Conservation (phyloP, 129 eudicot species). For the Chrysanthemum makinoi region DNA sequence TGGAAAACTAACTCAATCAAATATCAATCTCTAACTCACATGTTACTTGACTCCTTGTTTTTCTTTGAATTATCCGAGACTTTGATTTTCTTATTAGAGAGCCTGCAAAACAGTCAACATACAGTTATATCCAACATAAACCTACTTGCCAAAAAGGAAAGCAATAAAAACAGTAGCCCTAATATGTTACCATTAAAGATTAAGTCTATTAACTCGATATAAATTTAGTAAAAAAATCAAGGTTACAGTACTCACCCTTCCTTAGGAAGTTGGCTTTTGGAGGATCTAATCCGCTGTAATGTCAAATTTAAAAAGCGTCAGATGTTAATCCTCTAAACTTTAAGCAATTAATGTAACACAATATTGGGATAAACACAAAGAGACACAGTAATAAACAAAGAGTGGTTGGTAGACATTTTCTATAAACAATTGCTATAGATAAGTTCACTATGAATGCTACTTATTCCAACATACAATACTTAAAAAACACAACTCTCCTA, state of each 20-base stretch:
- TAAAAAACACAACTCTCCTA: too few species aligned
- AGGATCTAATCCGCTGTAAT: conserved; percentile 45
- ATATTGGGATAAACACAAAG: too few species aligned
- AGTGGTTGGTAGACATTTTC: too few species aligned
- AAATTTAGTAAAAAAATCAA: not conserved
- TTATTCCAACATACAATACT: too few species aligned
- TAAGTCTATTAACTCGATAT: too few species aligned
- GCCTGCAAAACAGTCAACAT: conserved; percentile 37
- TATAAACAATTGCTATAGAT: too few species aligned
- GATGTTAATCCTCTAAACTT: conserved; percentile 4
- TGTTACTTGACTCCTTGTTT: conserved; percentile 31
- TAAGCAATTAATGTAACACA: not conserved
- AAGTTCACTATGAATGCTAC: too few species aligned
- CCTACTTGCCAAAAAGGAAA: conserved; percentile 9
- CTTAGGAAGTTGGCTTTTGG: conserved; percentile 44
- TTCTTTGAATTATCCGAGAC: conserved; percentile 31
- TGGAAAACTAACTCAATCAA: not conserved
- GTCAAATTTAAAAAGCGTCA: not conserved
- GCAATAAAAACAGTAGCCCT: too few species aligned
- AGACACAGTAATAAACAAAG: too few species aligned
- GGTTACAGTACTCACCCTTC: conserved; percentile 43
- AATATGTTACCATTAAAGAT: too few species aligned
- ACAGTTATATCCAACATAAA: conserved; percentile 18
- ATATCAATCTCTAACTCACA: conserved; percentile 44
- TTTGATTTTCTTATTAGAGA: conserved; percentile 44